Conservation (phyloP, 2,329 filamentous ascomycete genomes). For the Fusarium newnesense region DNA sequence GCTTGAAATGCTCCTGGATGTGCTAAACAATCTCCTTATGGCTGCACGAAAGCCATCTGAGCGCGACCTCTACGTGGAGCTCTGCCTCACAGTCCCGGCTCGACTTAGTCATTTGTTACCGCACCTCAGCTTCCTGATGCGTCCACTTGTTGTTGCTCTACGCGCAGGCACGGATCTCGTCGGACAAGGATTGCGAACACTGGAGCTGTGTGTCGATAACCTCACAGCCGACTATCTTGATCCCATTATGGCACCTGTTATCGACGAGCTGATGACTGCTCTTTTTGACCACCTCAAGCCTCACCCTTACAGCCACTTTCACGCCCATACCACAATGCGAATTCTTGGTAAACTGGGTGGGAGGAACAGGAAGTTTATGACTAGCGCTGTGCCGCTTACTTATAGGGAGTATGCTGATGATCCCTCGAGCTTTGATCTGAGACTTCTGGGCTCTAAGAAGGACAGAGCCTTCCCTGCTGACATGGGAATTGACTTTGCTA, state of each 20-base stretch:
- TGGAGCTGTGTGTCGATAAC: constrained; percentile 98
- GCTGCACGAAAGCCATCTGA: constrained; percentile 91
- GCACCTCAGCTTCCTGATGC: constrained; percentile 96
- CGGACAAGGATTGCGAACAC: constrained; percentile 89
- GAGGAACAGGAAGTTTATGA: constrained; percentile 95
- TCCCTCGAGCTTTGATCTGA: constrained; percentile 84
- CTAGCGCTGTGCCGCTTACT: constrained; percentile 82
- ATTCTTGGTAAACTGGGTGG: constrained; percentile 97
- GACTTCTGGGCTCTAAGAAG: constrained; percentile 87
- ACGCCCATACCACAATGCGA: constrained; percentile 96
- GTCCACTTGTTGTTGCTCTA: constrained; percentile 94
- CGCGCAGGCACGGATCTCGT: constrained; percentile 93
- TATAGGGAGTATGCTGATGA: constrained; percentile 92
- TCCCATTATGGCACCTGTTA: constrained; percentile 98
- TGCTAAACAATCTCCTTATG: constrained; percentile 92
- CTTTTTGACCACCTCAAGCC: constrained; percentile 95
- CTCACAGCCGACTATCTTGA: constrained; percentile 97
- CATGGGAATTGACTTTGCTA: constrained; percentile 87
- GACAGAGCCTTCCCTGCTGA: constrained; percentile 89
- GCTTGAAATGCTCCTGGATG: constrained; percentile 96
- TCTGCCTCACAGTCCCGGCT: constrained; percentile 95
- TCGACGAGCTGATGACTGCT: constrained; percentile 98
- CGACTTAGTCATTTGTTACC: constrained; percentile 93
- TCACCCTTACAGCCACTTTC: constrained; percentile 95
- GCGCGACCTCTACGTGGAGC: constrained; percentile 94